Conservation (phyloP, 331 rosid species). For the Malus hybrid region DNA sequence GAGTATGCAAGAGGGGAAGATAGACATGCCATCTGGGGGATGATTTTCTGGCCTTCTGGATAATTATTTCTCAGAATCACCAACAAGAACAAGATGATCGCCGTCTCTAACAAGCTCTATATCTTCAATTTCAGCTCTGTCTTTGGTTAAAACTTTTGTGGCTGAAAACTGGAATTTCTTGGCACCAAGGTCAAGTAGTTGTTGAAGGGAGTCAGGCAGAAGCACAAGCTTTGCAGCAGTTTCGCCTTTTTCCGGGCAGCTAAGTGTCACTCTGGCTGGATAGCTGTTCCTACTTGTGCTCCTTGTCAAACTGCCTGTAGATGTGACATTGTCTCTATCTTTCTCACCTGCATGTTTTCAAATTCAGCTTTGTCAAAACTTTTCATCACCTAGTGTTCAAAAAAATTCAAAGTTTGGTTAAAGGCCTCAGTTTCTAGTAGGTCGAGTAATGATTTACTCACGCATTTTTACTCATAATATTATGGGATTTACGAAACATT, state of each 20-base stretch:
- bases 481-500: no score
- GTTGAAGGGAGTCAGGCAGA: conserved; percentile 46
- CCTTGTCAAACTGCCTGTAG: background rate
- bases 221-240: conserved; percentile 47
- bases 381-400: background rate
- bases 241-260: conserved; percentile 53
- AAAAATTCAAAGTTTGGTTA: background rate
- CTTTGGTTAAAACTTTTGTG: conserved; percentile 44
- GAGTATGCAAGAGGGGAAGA: background rate
- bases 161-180: conserved; percentile 41
- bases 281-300: background rate
- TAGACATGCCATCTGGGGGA: background rate
- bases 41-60: background rate
- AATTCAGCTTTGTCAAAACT: background rate
- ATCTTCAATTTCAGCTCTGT: conserved; percentile 76
- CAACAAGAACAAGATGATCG: conserved; percentile 54
- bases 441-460: background rate
- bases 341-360: conserved; percentile 32
- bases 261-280: conserved; percentile 38
- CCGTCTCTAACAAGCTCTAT: conserved; percentile 67
- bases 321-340: background rate
- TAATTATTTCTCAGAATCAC: background rate
- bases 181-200: conserved; percentile 53
- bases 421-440: background rate
- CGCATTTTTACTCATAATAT: background rate